Base-by-base conservation (phyloP, 2,329 filamentous ascomycete species). In the Ophiostoma montium region DNA sequence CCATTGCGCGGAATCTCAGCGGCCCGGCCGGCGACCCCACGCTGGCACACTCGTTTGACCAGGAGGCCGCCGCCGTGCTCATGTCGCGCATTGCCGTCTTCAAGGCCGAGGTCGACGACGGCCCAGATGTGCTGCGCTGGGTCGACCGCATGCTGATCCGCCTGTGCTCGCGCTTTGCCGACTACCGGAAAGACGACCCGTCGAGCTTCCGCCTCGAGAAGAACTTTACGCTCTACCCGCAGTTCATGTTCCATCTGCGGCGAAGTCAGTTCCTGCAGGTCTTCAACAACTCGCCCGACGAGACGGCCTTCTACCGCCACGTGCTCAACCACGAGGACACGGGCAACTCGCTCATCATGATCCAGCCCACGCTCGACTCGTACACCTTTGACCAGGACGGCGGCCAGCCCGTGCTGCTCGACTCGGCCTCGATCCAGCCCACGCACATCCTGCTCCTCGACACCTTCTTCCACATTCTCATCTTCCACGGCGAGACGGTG, bases 51-150 rank as follows among this genome's bases (percentile, higher is more conserved):
- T 95, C 90, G 0, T 98, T 98, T 63, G 92, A 98, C 58, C 92
- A 98, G 65, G 92, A 98, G 71, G 92, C 92, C 39, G 89, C 92
- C 3, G 92, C 92, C 19, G 92, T 96, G 16, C 77, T 98, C 41
- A 98, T 98, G 92, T 94, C 90, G n/a, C 79, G 92, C 56, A 98
- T 98, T 65, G 92, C 92, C 9, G 92, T 96, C 45, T 98, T 95
- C 74, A 98, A 96, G 70, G 89, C 92, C 1, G 92, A 98, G 63
- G 89, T 96, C 23, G 92, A 98, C 58, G 92, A 98, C 62, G 92
- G 92, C 0, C 92, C 92, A n/a, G 92, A 98, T 65, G 90, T 98
- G 23, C 75, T 98, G 50, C 80, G 92, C 62, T 98, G 92, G 92
- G 92, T 98, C 21, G 92, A 98, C 62, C 80, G 92, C 56, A 98